Conservation (phyloP, 805 yeast species). For the Lachancea quebecensis region DNA sequence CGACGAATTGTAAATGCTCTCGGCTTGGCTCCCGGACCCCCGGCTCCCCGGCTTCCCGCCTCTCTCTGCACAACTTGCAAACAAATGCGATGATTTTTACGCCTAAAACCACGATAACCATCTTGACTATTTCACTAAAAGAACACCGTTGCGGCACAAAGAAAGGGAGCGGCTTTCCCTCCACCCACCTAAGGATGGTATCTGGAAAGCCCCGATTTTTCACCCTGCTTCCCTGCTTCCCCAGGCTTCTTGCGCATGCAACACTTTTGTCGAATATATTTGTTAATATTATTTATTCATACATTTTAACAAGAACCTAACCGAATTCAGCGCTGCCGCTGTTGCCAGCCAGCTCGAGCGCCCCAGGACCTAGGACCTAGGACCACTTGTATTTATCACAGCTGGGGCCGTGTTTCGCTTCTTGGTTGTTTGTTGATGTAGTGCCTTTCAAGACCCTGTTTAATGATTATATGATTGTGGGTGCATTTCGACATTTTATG, state of each 20-base stretch:
- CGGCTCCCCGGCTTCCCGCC: background rate
- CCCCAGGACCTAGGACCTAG: no score
- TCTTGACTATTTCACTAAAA: no score
- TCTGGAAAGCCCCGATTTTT: no score
- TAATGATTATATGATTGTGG: background rate
- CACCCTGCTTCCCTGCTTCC: no score
- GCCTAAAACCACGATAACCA: background rate
- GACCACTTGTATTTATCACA: no score
- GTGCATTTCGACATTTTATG: background rate
- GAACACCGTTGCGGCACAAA: no score
- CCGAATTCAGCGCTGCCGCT: no score
- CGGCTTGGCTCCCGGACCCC: background rate
- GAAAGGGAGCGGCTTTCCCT: no score
- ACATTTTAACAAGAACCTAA: background rate
- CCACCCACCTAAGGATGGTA: no score
- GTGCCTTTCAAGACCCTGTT: background rate
- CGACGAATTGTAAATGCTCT: constrained; percentile 61
- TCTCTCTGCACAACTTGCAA: background rate
- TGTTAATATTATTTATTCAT: constrained; percentile 3
- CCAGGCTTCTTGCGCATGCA: no score
- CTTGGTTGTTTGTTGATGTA: background rate
- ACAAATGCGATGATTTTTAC: constrained; percentile 5
- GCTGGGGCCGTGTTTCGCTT: background rate
- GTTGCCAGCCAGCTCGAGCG: no score
- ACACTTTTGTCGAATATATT: background rate